Evolutionary conservation across 2,329 filamentous ascomycete genomes (phyloP).

Genomic region (Claviceps digitariae): DNA sequence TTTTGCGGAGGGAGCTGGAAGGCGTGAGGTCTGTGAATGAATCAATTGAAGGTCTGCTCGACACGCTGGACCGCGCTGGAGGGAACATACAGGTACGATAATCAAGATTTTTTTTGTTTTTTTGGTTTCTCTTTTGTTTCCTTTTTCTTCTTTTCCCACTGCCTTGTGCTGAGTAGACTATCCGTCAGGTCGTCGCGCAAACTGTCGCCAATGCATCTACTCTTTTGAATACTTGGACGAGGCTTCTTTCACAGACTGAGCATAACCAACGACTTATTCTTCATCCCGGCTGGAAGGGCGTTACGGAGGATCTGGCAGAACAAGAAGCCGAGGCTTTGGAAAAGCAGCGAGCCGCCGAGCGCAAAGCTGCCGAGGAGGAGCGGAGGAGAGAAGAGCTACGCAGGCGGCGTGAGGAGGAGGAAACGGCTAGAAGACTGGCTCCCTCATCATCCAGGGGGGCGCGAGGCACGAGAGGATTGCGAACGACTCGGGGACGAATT

Average conservation of each 20-base stretch:
- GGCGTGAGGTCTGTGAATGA: conserved; percentile 77
- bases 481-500: conserved; percentile 15
- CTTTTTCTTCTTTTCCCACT: not conserved
- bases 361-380: conserved; percentile 66
- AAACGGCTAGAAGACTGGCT: conserved; percentile 23
- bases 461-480: conserved; percentile 18
- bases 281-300: conserved; percentile 79
- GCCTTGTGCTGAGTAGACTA: not conserved
- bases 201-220: conserved; percentile 82
- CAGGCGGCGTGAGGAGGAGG: conserved; percentile 49
- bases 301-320: conserved; percentile 73
- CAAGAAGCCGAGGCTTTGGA: conserved; percentile 66
- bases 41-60: conserved; percentile 67
- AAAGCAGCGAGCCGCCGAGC: conserved; percentile 64
- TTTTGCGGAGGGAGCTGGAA: conserved; percentile 65
- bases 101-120: not conserved
- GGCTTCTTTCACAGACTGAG: conserved; percentile 91
- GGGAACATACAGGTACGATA: conserved; percentile 58
- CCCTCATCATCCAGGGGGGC: conserved; percentile 16
- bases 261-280: conserved; percentile 90
- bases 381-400: conserved; percentile 58
- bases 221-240: conserved; percentile 87
- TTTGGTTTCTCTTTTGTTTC: not conserved
- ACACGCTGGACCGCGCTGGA: conserved; percentile 57
- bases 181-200: conserved; percentile 57